Evolutionary conservation across 106 monocot species (phyloP).

Genomic region (Allium cepa): DNA sequence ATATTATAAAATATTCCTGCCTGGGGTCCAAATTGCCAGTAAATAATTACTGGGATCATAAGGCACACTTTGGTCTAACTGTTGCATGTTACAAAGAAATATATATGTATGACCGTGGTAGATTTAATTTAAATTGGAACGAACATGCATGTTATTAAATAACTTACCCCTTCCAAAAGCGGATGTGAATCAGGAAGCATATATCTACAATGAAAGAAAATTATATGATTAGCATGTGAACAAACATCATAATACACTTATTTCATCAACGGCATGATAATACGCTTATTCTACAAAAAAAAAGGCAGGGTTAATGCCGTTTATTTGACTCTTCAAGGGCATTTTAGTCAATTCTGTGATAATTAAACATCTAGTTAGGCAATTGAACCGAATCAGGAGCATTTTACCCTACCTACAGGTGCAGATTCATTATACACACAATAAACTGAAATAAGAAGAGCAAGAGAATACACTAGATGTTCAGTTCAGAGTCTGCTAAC

Average conservation of each 20-base stretch:
- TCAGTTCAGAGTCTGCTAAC: constrained; percentile 50
- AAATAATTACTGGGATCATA: constrained; percentile 68
- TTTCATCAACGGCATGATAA: no score
- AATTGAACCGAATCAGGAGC: neutral
- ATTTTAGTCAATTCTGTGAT: no score
- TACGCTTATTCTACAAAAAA: constrained; percentile 3
- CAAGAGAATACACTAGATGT: constrained; percentile 52
- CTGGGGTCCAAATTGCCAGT: constrained; percentile 74
- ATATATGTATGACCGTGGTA: neutral
- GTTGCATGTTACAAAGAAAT: constrained; percentile 10
- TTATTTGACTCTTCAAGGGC: neutral
- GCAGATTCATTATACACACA: no score
- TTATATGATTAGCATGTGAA: neutral
- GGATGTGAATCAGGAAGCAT: constrained; percentile 60
- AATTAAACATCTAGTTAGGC: neutral
- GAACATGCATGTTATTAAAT: neutral
- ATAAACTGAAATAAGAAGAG: neutral
- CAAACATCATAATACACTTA: no score
- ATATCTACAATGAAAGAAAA: constrained; percentile 28
- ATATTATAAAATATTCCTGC: constrained; percentile 11
- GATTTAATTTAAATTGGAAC: neutral
- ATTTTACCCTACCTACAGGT: no score
- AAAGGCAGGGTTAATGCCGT: neutral
- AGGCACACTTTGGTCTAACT: constrained; percentile 56
- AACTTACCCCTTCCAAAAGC: constrained; percentile 47